Evolutionary conservation across 2,329 filamentous ascomycete genomes (phyloP), one percentile per base, ranked within the genome.

Genomic region (Trichophyton rubrum): DNA sequence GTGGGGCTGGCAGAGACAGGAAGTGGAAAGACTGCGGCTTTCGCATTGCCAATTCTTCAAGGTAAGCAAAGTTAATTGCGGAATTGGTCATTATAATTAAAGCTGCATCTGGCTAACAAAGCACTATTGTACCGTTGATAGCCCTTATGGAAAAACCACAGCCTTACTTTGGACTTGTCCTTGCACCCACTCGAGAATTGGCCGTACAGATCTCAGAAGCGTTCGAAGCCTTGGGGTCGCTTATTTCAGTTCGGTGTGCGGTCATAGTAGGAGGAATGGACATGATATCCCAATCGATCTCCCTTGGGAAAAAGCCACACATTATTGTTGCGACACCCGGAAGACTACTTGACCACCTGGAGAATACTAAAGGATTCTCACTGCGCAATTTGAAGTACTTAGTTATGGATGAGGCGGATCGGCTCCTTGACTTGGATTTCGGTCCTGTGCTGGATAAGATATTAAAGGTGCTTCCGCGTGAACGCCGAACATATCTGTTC

Each of bases 331-430:
- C 92, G 0, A 96, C 92, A 0, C 92, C 92, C 0, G 92, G 91
- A 59, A 84, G 92, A 61, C 77, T 96, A 22, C 79, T 96, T 3
- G 93, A 97, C 68, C 93, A 99, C 68, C 78, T 97, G 7, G 90
- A 97, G 72, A 96, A 96, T 75, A 99, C 93, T 1, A 96, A 96
- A 73, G 92, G 93, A 9, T 97, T 99, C 75, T 91, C 87, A 1
- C 77, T 97, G 56, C 83, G 87, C 33, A 81, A 82, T 3, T 78
- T 96, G 41, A 91, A 91, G 69, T 96, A 92, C 70, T 79, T 97
- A 2, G 91, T 96, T 63, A 90, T 97, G 83, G 92, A 96, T 70
- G 92, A 96, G 76, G 92, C 92, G 24, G 92, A 97, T 72, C 81
- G 91, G 62, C 80, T 97, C 8, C 82, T 97, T 1, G 93, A 99